Base-by-base conservation (phyloP, 768 basidiomycete species). In the Polyporus arcularius region DNA sequence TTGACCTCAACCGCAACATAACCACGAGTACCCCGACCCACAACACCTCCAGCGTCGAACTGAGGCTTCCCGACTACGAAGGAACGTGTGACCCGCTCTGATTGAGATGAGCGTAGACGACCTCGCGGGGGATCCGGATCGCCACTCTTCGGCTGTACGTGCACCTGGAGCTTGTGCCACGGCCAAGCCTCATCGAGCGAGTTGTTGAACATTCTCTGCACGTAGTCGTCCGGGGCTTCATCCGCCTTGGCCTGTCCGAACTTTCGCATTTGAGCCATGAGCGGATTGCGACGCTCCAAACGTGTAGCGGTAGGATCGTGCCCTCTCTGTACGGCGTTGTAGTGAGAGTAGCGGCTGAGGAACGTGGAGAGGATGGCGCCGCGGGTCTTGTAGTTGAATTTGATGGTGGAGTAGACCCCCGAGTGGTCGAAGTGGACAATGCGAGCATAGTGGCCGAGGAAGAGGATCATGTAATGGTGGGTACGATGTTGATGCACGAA, bases 1-100 rank as follows among this genome's bases (percentile, higher is more conserved):
- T 28, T 15, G 8, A 42, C 35, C n/a, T 65, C 65, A 46, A 58
- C 31, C 0, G 65, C 65, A 16, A 66, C 40, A 52, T 61, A 63
- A 5, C 62, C 55, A 14, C 52, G 58, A 2, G 65, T 65, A 1
- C 35, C 55, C 1, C 58, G 65, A 1, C 65, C 65, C 2, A 43
- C 53, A 5, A 59, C 47, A 1, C 58, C 55, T 1, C 31, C 4
- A 4, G 58, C 52, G 5, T 16, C 15, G 39, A 55, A 57, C 18
- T 39, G 32, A 1, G 54, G 58, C 16, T 57, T 57, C 18, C 55
- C 65, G 15, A 65, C 56, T 4, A 65, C 46, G 51, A 60, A 62
- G 11, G 10, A 35, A 6, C 59, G 59, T 8, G 43, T 6, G 8
- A 18, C 21, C 21, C 21, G 21, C 21, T 26, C 21, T 26, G 21